phyloP scores from a whole-genome alignment of 768 basidiomycete genomes.

The Mycena galericulata region DNA sequence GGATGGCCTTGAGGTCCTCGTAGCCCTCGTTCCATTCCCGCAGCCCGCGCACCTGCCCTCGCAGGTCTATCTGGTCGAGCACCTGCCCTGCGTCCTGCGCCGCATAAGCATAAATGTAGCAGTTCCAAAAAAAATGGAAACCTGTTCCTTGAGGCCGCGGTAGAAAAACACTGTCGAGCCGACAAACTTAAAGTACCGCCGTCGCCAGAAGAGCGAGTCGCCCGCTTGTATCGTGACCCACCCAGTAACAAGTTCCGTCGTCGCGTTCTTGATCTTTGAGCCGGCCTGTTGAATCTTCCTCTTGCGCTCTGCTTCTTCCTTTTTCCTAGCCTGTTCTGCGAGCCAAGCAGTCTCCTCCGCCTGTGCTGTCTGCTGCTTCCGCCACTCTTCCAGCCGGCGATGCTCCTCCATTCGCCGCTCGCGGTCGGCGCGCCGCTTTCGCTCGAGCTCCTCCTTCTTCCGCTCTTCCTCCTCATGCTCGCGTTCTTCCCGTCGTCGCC shows the following conservation, averaged over 20 bases:
- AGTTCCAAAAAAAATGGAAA: not conserved
- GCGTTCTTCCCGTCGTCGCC: conserved; percentile 51
- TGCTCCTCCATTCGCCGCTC: conserved; percentile 64
- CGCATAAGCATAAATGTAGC: conserved; percentile 10
- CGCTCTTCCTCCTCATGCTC: conserved; percentile 62
- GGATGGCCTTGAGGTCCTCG: conserved; percentile 74
- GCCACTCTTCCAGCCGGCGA: conserved; percentile 63
- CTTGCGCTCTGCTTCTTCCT: conserved; percentile 57
- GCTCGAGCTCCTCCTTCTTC: conserved; percentile 56
- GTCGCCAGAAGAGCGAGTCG: conserved; percentile 68
- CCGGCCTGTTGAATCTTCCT: conserved; percentile 61
- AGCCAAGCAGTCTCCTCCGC: conserved; percentile 59
- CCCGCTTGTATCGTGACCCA: conserved; percentile 73
- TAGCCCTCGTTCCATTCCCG: conserved; percentile 77
- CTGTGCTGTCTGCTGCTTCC: conserved; percentile 58
- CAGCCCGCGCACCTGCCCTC: conserved; percentile 58
- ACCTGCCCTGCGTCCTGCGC: conserved; percentile 52
- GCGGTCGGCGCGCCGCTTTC: conserved; percentile 53
- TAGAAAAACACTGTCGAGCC: conserved; percentile 61
- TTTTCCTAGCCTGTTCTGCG: conserved; percentile 55
- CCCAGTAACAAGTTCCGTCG: conserved; percentile 55
- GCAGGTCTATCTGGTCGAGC: conserved; percentile 60
- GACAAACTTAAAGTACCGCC: conserved; percentile 71
- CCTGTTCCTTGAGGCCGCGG: conserved; percentile 62
- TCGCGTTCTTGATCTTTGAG: conserved; percentile 53